These are phyloP conservation scores for Geotrichum bryndzae DNA, from an alignment of 1,139 yeast species.

Conservation along the genomic window DNA sequence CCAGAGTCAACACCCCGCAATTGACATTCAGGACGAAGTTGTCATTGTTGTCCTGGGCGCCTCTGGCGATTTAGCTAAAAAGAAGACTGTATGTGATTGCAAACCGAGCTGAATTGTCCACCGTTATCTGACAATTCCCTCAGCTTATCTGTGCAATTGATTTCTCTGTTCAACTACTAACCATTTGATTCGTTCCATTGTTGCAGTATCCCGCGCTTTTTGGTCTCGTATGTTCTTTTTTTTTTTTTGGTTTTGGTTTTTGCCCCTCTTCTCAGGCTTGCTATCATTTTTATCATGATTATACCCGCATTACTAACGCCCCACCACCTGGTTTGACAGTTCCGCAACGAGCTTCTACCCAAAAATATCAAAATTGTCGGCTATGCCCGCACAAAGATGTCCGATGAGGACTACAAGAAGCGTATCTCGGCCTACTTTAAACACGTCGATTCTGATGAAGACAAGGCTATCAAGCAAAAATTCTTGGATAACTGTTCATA, in stretches of 20 bases:
- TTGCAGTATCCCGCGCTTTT: slow-evolving; percentile 10
- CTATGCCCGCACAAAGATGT: slow-evolving; percentile 78
- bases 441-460: slow-evolving; percentile 38
- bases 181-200: background rate
- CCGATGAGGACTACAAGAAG: slow-evolving; percentile 57
- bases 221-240: slow-evolving; percentile 20
- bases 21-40: slow-evolving; percentile 4
- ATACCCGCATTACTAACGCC: background rate
- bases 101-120: background rate
- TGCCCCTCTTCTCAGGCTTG: background rate
- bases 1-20: background rate
- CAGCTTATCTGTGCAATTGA: background rate
- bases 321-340: slow-evolving; percentile 23
- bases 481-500: slow-evolving; percentile 65
- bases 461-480: slow-evolving; percentile 39
- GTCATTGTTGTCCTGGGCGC: slow-evolving; percentile 86
- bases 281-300: background rate
- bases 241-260: background rate
- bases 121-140: background rate
- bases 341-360: slow-evolving; percentile 76
- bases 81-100: slow-evolving; percentile 62
- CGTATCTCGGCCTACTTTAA: slow-evolving; percentile 66
- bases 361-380: slow-evolving; percentile 70
- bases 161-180: slow-evolving; percentile 8
- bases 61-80: slow-evolving; percentile 93